Evolutionary conservation across 345 rosid species (phyloP).

Genomic region (Sisymbrium irio): DNA sequence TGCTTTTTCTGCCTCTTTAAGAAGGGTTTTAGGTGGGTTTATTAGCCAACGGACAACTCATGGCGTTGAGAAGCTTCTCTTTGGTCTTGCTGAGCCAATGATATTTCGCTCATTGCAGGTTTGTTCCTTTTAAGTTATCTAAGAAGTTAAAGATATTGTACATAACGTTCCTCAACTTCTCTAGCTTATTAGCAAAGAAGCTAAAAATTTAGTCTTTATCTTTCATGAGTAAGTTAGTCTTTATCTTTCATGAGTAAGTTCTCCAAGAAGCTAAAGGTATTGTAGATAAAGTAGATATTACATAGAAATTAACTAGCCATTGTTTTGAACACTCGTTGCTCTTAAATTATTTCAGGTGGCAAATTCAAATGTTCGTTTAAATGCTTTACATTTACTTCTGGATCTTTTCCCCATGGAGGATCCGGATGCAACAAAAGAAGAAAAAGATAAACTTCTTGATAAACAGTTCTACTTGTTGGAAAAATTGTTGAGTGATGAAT

Average conservation of each 20-base stretch:
- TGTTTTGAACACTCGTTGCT: neutral
- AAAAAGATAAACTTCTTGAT: slow-evolving; percentile 70
- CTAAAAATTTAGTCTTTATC: neutral
- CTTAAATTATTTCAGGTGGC: slow-evolving; percentile 65
- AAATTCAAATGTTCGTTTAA: slow-evolving; percentile 87
- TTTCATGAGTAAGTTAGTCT: neutral
- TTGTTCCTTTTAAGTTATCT: neutral
- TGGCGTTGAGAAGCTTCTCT: slow-evolving; percentile 85
- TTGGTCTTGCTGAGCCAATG: slow-evolving; percentile 79
- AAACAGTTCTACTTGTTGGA: slow-evolving; percentile 88
- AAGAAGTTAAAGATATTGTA: neutral
- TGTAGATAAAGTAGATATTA: too few relatives aligned
- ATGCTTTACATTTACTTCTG: slow-evolving; percentile 82
- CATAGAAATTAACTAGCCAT: too few relatives aligned
- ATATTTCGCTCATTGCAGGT: slow-evolving; percentile 91
- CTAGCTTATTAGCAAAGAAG: too few relatives aligned
- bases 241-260: too few relatives aligned
- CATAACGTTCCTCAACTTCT: too few relatives aligned
- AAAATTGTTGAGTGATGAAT: slow-evolving; percentile 72
- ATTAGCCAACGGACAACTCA: slow-evolving; percentile 61
- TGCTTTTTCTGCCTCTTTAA: slow-evolving; percentile 59
- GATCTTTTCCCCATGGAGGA: slow-evolving; percentile 92
- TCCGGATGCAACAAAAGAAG: slow-evolving; percentile 90
- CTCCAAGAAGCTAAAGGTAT: too few relatives aligned
- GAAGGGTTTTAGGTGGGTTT: slow-evolving; percentile 82